Evolutionary conservation across 202 grass and related monocot species (phyloP), one percentile per base, ranked within the genome.

Genomic region (Zoysia matrella): DNA sequence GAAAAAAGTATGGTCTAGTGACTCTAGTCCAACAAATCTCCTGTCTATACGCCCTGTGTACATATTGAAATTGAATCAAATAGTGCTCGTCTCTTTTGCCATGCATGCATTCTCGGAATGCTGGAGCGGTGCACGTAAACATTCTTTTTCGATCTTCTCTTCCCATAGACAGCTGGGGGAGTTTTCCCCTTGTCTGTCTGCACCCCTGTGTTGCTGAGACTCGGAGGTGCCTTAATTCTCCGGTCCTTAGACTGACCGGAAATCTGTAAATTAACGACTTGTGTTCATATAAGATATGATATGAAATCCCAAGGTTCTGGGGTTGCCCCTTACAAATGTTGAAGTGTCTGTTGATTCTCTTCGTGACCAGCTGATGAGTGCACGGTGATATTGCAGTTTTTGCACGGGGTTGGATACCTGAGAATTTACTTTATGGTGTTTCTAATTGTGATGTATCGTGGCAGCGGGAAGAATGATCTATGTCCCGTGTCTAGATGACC

Each of bases 1-100:
- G 18, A 61, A 61, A 61, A 61, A 8, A 0, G 76, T 65, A 76
- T 36, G 30, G 80, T 47, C 47, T 67, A 53, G 71, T 1, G 44
- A 39, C 44, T 69, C 50, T 64, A 56, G 65, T 60, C 57, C 69
- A 80, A 22, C 43, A 79, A 40, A 73, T 74, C 78, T 75, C 70
- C 49, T 86, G 83, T 86, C 74, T 41, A 83, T 86, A 90, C 74
- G 30, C 79, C 73, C 50, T 36, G 30, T 86, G 63, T 86, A 90
- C 82, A 52, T 86, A 83, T 57, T 16, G 55, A 64, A 82, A 36
- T 36, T 36, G 30, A 36, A 36, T 36, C 66, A 60, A 15, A 15
- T 78, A 67, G 70, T 30, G 36, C 12, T 46, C 16, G 57, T 3
- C 74, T 72, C 64, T 78, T 78, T 82, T 10, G 74, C 56, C 30